phyloP scores from a whole-genome alignment of 2,329 filamentous ascomycete genomes.

The Diplodia corticola region DNA sequence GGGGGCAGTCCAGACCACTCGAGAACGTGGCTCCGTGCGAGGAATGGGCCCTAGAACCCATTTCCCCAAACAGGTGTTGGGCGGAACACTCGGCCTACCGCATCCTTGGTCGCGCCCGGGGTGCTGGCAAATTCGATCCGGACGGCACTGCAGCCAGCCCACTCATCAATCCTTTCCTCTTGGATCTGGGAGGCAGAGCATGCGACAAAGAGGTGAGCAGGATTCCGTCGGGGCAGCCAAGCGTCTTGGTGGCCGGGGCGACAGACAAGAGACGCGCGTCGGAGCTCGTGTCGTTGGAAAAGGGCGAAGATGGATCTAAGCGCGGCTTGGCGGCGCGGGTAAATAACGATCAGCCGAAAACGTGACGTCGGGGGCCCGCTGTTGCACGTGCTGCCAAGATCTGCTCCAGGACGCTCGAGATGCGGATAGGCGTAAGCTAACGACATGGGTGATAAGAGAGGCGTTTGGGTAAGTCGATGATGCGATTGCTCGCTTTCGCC shows the following conservation, averaged over 20 bases:
- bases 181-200: not conserved
- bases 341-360: not conserved
- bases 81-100: not conserved
- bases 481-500: slow-evolving; percentile 1
- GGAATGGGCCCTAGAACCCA: not conserved
- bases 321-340: not conserved
- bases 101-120: not conserved
- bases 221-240: not conserved
- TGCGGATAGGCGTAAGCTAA: not conserved
- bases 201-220: not conserved
- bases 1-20: not conserved
- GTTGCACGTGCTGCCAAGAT: not conserved
- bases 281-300: not conserved
- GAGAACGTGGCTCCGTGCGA: not conserved
- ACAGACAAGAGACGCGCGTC: not conserved
- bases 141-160: not conserved
- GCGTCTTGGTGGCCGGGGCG: not conserved
- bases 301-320: not conserved
- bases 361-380: not conserved
- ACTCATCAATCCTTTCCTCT: not conserved
- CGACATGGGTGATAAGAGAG: not conserved
- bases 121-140: not conserved
- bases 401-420: not conserved
- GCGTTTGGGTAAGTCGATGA: not conserved
- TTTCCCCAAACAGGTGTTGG: not conserved